These are phyloP conservation scores for Mycena rebaudengoi DNA, from an alignment of 768 basidiomycete species.

Conservation along the genomic window DNA sequence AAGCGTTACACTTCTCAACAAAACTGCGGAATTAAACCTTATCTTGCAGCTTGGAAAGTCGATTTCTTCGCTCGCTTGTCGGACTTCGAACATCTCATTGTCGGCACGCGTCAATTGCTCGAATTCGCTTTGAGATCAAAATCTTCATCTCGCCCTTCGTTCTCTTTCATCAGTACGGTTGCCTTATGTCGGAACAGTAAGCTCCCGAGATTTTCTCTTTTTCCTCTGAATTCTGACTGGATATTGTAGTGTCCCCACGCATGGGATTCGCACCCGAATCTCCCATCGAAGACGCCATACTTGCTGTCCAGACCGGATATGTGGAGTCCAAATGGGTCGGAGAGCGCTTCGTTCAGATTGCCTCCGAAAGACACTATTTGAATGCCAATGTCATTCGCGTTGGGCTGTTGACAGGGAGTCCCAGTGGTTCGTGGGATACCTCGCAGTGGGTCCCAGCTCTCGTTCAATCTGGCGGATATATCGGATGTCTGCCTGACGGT, in stretches of 20 bases:
- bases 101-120: constrained; percentile 38
- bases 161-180: constrained; percentile 19
- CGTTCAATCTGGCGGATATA: neutral
- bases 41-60: constrained; percentile 38
- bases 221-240: neutral
- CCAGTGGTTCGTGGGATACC: constrained; percentile 4
- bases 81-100: constrained; percentile 37
- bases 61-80: constrained; percentile 37
- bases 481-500: constrained; percentile 17
- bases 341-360: constrained; percentile 29
- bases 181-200: constrained; percentile 1
- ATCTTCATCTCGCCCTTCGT: neutral
- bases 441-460: constrained; percentile 11
- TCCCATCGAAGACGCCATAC: constrained; percentile 12
- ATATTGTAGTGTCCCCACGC: too few relatives aligned
- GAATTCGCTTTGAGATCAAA: constrained; percentile 36
- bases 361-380: neutral
- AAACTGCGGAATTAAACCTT: too few relatives aligned
- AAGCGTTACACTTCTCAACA: too few relatives aligned
- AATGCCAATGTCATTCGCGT: constrained; percentile 11
- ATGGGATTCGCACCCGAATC: neutral
- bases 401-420: constrained; percentile 4
- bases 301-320: constrained; percentile 33
- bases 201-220: neutral
- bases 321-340: constrained; percentile 40